A percentile compares a stretch with the other conserved stretches of the same genome.
Conservation (phyloP, 345 rosid genomes). For the Aurinia saxatilis region DNA sequence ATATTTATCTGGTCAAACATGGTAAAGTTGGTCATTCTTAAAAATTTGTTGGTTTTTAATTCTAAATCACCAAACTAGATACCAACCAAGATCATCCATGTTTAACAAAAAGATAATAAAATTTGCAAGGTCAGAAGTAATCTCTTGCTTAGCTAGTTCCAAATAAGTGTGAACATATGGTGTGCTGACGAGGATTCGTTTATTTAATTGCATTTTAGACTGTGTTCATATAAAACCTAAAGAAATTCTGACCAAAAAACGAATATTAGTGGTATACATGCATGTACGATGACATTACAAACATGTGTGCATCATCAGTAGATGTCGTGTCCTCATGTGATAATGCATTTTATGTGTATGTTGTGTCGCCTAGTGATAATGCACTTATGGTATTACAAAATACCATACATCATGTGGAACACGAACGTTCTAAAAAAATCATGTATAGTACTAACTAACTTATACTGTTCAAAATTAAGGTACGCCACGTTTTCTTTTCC, state of each 20-base stretch:
- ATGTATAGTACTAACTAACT: background rate
- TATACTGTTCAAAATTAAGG: background rate
- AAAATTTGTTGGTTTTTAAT: no score
- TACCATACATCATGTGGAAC: background rate
- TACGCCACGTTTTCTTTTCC: no score
- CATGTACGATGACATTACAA: background rate
- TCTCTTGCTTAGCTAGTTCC: background rate
- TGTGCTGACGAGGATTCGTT: background rate
- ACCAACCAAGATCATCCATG: no score
- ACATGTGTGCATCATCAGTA: no score
- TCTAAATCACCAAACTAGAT: no score
- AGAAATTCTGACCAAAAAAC: background rate
- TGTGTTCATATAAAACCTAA: background rate
- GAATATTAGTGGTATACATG: background rate
- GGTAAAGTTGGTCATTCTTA: no score
- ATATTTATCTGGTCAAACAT: no score
- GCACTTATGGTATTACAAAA: no score
- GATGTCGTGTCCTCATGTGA: no score
- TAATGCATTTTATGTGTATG: no score
- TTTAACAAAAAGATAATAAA: no score
- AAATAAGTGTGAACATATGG: background rate
- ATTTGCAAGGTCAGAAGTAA: background rate
- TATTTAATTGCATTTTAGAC: background rate
- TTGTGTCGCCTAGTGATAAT: no score
- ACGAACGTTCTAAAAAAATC: background rate